These are phyloP conservation scores for Diplodia scrobiculata DNA, from an alignment of 2,329 filamentous ascomycete species.

Conservation along the genomic window DNA sequence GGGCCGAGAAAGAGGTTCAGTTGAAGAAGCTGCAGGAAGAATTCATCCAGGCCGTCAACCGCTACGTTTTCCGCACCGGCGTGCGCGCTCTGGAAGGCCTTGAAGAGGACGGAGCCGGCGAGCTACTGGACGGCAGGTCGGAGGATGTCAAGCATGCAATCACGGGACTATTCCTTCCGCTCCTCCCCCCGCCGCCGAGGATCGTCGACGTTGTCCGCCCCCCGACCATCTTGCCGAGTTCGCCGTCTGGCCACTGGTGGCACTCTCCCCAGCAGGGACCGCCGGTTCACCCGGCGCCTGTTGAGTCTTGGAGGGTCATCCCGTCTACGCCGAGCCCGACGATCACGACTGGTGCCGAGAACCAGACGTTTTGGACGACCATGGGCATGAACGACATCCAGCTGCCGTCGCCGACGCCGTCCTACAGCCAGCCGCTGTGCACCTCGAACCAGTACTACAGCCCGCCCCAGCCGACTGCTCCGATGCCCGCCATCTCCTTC, in stretches of 20 bases:
- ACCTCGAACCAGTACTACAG: constrained; percentile 75
- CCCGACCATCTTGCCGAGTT: constrained; percentile 81
- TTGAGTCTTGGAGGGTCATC: constrained; percentile 88
- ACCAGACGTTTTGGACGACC: constrained; percentile 74
- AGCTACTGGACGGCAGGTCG: constrained; percentile 86
- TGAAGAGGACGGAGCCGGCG: constrained; percentile 93
- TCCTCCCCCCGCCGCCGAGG: constrained; percentile 83
- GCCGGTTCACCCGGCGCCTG: constrained; percentile 66
- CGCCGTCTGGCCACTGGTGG: constrained; percentile 69
- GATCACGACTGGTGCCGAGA: constrained; percentile 69
- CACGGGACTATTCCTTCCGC: constrained; percentile 78
- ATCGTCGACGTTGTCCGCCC: constrained; percentile 88
- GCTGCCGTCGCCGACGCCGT: constrained; percentile 75
- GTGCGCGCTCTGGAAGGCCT: constrained; percentile 89
- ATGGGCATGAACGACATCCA: constrained; percentile 72
- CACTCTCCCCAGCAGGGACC: constrained; percentile 65
- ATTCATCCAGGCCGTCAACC: constrained; percentile 95
- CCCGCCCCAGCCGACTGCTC: constrained; percentile 71
- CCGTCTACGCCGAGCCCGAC: constrained; percentile 81
- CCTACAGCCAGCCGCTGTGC: constrained; percentile 76
- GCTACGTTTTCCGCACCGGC: constrained; percentile 89
- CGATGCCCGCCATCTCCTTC: constrained; percentile 75
- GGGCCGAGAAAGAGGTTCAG: constrained; percentile 94
- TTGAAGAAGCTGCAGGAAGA: constrained; percentile 97
- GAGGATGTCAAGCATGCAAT: constrained; percentile 91